Evolutionary conservation across 2,329 filamentous ascomycete genomes (phyloP).

Genomic region (Boeremia exigua): DNA sequence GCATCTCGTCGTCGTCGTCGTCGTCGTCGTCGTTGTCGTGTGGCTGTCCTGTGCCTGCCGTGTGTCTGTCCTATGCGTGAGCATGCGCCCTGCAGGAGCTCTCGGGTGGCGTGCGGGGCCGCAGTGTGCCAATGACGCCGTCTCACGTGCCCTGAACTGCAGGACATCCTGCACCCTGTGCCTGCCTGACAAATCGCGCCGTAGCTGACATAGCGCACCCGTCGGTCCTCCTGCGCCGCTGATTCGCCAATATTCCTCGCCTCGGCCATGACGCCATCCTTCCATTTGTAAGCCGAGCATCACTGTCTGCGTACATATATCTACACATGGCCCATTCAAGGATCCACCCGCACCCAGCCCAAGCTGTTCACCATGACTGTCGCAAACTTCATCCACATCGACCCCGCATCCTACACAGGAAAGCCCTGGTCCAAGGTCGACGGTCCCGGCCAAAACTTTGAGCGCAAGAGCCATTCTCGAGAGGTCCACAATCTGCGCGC

Average conservation of each 20-base stretch:
- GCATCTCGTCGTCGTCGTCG: constrained; percentile 21
- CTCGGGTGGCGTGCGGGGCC: constrained; percentile 4
- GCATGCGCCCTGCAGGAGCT: no score
- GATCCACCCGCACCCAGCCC: background rate
- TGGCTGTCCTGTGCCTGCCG: background rate
- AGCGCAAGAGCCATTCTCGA: constrained; percentile 53
- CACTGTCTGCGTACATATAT: constrained; percentile 16
- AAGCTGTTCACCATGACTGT: constrained; percentile 59
- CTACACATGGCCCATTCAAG: background rate
- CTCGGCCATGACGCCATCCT: constrained; percentile 27
- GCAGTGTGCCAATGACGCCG: background rate
- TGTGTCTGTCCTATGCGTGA: no score
- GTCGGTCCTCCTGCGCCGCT: constrained; percentile 1
- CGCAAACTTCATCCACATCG: constrained; percentile 66
- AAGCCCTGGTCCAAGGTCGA: constrained; percentile 73
- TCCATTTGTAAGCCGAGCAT: constrained; percentile 32
- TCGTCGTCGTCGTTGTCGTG: background rate
- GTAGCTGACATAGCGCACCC: background rate
- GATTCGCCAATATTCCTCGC: constrained; percentile 23
- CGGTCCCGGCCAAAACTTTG: constrained; percentile 62
- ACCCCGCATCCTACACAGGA: constrained; percentile 57
- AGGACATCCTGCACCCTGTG: no score
- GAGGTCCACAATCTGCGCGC: constrained; percentile 64
- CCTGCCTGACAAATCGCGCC: constrained; percentile 5
- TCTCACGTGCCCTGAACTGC: background rate